Conservation (phyloP, 805 yeast genomes). For the Pachysolen tannophilus region DNA sequence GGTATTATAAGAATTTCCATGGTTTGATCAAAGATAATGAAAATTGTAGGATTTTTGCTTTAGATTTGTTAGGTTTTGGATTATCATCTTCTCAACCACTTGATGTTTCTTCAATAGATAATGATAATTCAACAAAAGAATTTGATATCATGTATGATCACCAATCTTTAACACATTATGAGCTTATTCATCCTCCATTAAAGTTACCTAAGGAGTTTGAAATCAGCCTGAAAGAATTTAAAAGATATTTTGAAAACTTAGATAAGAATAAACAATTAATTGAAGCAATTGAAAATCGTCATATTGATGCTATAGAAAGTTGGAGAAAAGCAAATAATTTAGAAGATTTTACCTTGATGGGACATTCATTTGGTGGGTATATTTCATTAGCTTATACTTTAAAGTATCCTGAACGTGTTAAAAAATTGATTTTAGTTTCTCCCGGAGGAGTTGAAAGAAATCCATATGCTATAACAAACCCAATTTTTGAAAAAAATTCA, state of each 20-base stretch:
- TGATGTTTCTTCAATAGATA: constrained; percentile 20
- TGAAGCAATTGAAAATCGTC: constrained; percentile 43
- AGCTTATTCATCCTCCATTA: constrained; percentile 18
- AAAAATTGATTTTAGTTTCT: constrained; percentile 51
- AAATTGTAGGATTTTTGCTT: constrained; percentile 24
- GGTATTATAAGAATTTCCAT: constrained; percentile 47
- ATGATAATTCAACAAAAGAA: constrained; percentile 14
- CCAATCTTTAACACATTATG: constrained; percentile 11
- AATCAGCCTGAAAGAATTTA: constrained; percentile 15
- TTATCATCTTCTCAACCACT: constrained; percentile 39
- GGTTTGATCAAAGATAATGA: constrained; percentile 26
- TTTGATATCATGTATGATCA: constrained; percentile 18
- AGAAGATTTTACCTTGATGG: constrained; percentile 52
- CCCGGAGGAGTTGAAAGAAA: constrained; percentile 78
- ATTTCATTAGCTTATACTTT: constrained; percentile 57
- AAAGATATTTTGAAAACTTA: constrained; percentile 24
- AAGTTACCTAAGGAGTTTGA: constrained; percentile 15
- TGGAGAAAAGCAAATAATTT: constrained; percentile 51
- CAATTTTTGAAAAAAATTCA: constrained; percentile 13
- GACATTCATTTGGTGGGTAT: constrained; percentile 78
- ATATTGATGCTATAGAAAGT: constrained; percentile 48
- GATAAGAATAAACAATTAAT: constrained; percentile 33
- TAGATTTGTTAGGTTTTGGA: constrained; percentile 50
- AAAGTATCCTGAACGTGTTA: constrained; percentile 45
- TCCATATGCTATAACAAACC: constrained; percentile 48